A percentile compares a stretch with the other conserved stretches of the same genome.
Conservation (phyloP, 257 asterid genomes). For the Salvia splendens region DNA sequence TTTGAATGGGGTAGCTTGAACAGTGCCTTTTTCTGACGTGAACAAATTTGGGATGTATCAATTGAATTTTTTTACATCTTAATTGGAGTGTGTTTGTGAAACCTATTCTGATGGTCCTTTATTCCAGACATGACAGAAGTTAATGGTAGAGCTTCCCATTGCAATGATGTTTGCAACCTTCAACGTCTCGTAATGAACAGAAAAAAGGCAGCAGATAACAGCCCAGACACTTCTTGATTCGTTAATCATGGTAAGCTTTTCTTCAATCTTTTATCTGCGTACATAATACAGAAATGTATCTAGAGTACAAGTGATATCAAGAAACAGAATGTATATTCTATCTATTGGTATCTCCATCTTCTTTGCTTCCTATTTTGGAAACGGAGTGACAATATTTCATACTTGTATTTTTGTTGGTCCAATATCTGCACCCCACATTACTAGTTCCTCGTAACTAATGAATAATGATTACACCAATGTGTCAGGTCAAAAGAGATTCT, state of each 20-base stretch:
- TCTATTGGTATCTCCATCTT: no score
- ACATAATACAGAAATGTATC: conserved; percentile 5
- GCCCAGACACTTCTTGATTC: conserved; percentile 40
- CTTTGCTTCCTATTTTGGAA: background rate
- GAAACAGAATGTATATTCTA: background rate
- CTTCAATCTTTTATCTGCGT: conserved; percentile 14
- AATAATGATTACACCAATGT: background rate
- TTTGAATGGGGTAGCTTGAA: background rate
- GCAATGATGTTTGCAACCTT: conserved; percentile 48
- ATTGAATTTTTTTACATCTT: background rate
- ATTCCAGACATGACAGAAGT: conserved; percentile 47
- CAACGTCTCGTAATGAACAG: conserved; percentile 37
- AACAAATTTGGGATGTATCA: background rate
- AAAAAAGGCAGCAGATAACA: conserved; percentile 53
- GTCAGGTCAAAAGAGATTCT: background rate
- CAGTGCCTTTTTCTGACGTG: background rate
- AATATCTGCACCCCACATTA: background rate
- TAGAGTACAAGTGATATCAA: background rate
- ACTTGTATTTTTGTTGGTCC: background rate
- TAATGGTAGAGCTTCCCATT: conserved; percentile 41
- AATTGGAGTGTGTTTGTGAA: background rate
- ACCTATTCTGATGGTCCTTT: conserved; percentile 43
- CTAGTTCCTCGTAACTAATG: background rate
- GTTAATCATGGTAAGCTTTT: conserved; percentile 64
- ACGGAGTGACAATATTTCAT: background rate